These are phyloP conservation scores for Juglanconis juglandina DNA, from an alignment of 2,329 filamentous ascomycete genomes.

Conservation along the genomic window DNA sequence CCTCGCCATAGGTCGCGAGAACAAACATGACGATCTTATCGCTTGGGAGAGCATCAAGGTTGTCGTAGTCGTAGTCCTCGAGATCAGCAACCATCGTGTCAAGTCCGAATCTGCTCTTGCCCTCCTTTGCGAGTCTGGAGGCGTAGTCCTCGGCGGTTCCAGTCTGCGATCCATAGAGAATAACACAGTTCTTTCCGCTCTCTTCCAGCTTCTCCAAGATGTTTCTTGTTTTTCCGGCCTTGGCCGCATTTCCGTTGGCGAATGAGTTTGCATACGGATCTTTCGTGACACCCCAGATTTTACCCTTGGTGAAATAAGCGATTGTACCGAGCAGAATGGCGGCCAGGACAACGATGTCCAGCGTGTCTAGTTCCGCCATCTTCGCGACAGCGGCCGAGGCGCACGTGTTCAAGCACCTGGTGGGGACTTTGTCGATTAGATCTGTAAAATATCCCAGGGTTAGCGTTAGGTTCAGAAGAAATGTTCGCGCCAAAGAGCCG, in stretches of 20 bases:
- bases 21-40: slow-evolving; percentile 96
- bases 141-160: slow-evolving; percentile 98
- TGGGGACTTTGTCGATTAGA: not conserved
- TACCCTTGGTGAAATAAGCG: slow-evolving; percentile 97
- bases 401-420: not conserved
- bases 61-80: slow-evolving; percentile 97
- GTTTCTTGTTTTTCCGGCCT: slow-evolving; percentile 82
- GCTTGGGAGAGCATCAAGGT: slow-evolving; percentile 79
- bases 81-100: slow-evolving; percentile 98
- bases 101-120: slow-evolving; percentile 89
- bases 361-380: slow-evolving; percentile 94
- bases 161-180: slow-evolving; percentile 98
- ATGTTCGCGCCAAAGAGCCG: not conserved
- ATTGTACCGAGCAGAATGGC: slow-evolving; percentile 80
- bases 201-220: slow-evolving; percentile 96
- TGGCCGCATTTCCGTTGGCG: slow-evolving; percentile 65
- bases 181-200: slow-evolving; percentile 91
- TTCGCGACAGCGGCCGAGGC: slow-evolving; percentile 28
- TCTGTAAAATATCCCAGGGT: not conserved
- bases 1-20: slow-evolving; percentile 95
- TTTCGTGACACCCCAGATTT: slow-evolving; percentile 82
- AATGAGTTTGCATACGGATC: slow-evolving; percentile 82
- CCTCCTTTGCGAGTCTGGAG: slow-evolving; percentile 92
- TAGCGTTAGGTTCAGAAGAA: not conserved
- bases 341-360: slow-evolving; percentile 89